phyloP scores from a whole-genome alignment of 2,329 filamentous ascomycete genomes.

The Coniochaeta prunicola region DNA sequence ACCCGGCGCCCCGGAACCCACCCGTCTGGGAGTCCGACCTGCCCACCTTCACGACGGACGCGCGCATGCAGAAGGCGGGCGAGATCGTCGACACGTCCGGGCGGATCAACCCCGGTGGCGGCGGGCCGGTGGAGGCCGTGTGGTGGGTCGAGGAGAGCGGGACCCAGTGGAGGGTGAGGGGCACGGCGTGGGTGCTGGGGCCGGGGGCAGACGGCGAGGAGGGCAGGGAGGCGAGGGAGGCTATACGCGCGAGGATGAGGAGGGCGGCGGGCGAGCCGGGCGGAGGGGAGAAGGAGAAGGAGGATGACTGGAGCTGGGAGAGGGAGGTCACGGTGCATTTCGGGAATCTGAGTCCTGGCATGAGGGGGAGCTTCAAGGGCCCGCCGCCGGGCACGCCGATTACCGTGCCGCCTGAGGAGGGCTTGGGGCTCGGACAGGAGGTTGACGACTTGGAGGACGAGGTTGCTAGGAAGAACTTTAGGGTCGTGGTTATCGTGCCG shows the following conservation, averaged over 20 bases:
- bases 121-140: conserved; percentile 70
- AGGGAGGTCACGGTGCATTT: conserved; percentile 81
- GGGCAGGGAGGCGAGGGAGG: conserved; percentile 46
- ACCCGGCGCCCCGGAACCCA: conserved; percentile 61
- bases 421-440: conserved; percentile 49
- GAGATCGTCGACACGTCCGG: conserved; percentile 55
- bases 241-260: conserved; percentile 58
- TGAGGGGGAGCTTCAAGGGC: conserved; percentile 71
- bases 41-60: conserved; percentile 79
- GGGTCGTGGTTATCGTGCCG: conserved; percentile 75
- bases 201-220: conserved; percentile 47
- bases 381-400: conserved; percentile 60
- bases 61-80: conserved; percentile 73
- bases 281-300: conserved; percentile 11
- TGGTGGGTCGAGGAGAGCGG: conserved; percentile 68
- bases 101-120: conserved; percentile 44
- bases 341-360: conserved; percentile 75
- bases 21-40: conserved; percentile 65
- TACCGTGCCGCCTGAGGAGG: conserved; percentile 36
- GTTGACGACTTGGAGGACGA: conserved; percentile 65
- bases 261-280: conserved; percentile 24
- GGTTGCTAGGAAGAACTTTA: conserved; percentile 67
- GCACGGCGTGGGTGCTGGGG: conserved; percentile 68
- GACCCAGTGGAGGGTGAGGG: conserved; percentile 81
- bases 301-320: conserved; percentile 64